These are phyloP conservation scores for Lagenaria siceraria DNA, from an alignment of 306 rosid species.

Conservation along the genomic window DNA sequence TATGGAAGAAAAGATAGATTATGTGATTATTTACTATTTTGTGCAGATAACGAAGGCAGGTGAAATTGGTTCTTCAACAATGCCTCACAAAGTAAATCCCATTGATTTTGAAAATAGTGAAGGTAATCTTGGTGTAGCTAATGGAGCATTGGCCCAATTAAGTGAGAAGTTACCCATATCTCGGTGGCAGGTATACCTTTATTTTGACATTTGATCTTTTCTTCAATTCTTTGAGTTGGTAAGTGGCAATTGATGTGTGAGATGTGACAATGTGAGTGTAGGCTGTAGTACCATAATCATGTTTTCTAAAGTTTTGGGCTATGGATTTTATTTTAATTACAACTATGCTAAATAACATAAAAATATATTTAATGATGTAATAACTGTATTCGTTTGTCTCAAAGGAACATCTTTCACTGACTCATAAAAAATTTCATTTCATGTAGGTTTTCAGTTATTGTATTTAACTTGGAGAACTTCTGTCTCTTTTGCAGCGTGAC, in stretches of 20 bases:
- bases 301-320: background rate
- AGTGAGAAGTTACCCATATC: constrained; percentile 81
- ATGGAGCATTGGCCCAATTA: constrained; percentile 54
- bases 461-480: background rate
- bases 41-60: constrained; percentile 18
- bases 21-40: background rate
- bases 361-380: background rate
- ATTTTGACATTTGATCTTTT: background rate
- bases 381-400: background rate
- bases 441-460: background rate
- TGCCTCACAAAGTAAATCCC: constrained; percentile 97
- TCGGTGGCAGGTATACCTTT: constrained; percentile 63
- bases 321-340: background rate
- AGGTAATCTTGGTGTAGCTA: constrained; percentile 87
- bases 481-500: constrained; percentile 38
- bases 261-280: background rate
- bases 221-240: background rate
- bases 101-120: constrained; percentile 94
- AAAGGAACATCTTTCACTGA: background rate
- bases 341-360: background rate
- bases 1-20: background rate
- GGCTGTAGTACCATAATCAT: background rate
- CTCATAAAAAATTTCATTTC: background rate
- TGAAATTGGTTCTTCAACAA: constrained; percentile 37
- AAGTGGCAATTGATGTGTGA: background rate